These are phyloP conservation scores for Volvariella surrecta DNA, from an alignment of 1,284 basidiomycete genomes.

Conservation along the genomic window DNA sequence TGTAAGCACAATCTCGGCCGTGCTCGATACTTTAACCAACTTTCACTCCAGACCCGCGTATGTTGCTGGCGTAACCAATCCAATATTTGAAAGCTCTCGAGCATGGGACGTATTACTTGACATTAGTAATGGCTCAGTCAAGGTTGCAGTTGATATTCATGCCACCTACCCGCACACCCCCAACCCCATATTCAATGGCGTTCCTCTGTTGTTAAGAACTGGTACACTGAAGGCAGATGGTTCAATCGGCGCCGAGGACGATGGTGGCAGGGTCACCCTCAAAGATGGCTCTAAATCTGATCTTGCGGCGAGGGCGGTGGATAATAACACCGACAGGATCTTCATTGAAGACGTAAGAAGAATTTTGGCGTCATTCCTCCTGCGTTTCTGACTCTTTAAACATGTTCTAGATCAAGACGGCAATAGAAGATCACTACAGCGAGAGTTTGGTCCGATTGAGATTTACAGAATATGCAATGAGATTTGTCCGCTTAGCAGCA, in stretches of 20 bases:
- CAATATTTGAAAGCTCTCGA: constrained; percentile 83
- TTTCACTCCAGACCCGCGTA: constrained; percentile 61
- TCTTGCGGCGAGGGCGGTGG: constrained; percentile 40
- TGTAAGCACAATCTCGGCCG: constrained; percentile 41
- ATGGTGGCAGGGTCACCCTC: constrained; percentile 37
- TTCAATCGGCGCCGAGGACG: constrained; percentile 53
- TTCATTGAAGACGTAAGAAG: constrained; percentile 87
- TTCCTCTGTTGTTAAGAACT: constrained; percentile 39
- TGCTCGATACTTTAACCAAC: no score
- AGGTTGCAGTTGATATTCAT: constrained; percentile 79
- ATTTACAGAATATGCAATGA: constrained; percentile 35
- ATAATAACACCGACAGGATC: constrained; percentile 63
- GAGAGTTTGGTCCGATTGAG: constrained; percentile 35
- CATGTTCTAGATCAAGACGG: constrained; percentile 19
- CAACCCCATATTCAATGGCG: constrained; percentile 27
- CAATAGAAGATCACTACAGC: constrained; percentile 38
- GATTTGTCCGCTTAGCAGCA: constrained; percentile 34
- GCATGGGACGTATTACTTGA: constrained; percentile 93
- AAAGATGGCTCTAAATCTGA: constrained; percentile 32
- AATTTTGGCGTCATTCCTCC: not conserved
- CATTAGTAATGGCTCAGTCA: constrained; percentile 78
- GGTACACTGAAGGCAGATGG: constrained; percentile 57
- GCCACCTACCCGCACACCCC: constrained; percentile 42
- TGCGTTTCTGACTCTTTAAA: constrained; percentile 1
- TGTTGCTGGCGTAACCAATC: constrained; percentile 95